phyloP scores from a whole-genome alignment of 768 basidiomycete genomes.

The Bullera alba region DNA sequence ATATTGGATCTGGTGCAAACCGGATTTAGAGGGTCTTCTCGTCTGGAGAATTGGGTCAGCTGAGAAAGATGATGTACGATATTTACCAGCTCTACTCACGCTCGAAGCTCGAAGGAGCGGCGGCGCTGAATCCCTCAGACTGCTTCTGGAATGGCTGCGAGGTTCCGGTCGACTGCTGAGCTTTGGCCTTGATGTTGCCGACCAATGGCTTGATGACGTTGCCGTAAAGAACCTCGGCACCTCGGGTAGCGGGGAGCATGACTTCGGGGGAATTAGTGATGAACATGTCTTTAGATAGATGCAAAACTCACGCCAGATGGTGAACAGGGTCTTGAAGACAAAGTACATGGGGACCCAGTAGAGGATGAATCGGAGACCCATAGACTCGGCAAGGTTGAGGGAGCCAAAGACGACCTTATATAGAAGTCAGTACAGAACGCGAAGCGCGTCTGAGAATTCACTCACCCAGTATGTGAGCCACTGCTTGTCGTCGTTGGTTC shows the following conservation, averaged over 20 bases:
- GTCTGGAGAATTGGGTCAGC: constrained; percentile 21
- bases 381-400: constrained; percentile 84
- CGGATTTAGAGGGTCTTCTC: constrained; percentile 42
- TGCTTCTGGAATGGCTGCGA: constrained; percentile 42
- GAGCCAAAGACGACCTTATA: constrained; percentile 66
- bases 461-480: constrained; percentile 91
- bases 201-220: constrained; percentile 73
- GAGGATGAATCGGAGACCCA: constrained; percentile 73
- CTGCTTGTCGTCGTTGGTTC: constrained; percentile 72
- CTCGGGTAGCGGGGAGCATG: constrained; percentile 52
- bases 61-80: background rate
- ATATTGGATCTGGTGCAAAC: background rate
- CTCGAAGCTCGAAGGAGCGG: constrained; percentile 43
- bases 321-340: constrained; percentile 82
- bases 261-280: constrained; percentile 17
- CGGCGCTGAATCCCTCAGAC: constrained; percentile 30
- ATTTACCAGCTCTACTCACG: constrained; percentile 24
- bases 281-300: background rate
- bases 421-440: background rate
- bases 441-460: background rate
- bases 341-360: constrained; percentile 92
- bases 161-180: constrained; percentile 42
- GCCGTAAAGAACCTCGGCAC: constrained; percentile 75
- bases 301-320: constrained; percentile 77
- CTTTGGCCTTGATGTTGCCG: constrained; percentile 52